Base-by-base conservation (phyloP, 2,329 filamentous ascomycete species). In the Corniculantispora saksenae region DNA sequence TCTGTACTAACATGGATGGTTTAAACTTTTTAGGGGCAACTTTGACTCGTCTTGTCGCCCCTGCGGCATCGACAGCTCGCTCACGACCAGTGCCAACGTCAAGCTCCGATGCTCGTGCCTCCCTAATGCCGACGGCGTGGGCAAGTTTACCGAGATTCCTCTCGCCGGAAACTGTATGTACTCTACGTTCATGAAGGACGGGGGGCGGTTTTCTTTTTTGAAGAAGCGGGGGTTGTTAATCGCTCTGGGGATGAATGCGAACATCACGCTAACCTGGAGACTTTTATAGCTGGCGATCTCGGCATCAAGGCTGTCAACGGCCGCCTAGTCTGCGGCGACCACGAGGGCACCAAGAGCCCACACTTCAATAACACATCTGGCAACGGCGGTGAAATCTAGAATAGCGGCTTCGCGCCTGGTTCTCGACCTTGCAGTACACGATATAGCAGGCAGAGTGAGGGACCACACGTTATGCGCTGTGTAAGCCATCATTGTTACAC, bases 1-100 rank as follows among this genome's bases (percentile, higher is more conserved):
- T 32, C 32, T 32, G 23, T 15, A 23, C 40, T 58, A 9, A 58
- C 55, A 4, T 32, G 15, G 19, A 21, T 21, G 21, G 13, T 38
- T n/a, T n/a, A n/a, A n/a, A n/a, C n/a, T n/a, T n/a, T n/a, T n/a
- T 57, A 69, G 63, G 6, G 70, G 71, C 50, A 66, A 68, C 21
- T 73, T 71, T 65, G 70, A 72, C 61, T 38, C 58, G 25, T 51
- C 61, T 3, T 73, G 72, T 43, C 65, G 69, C 21, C 70, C 69
- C 0, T 73, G 72, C 48, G 65, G 66, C 32, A 47, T 73, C 25
- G 45, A 61, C 38, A 38, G 55, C 19, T 40, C 12, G 47, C 60
- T 17, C 45, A 47, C 1, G 48, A 47, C 1, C 27, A 40, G 4
- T 32, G 48, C 19, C n/a, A 43, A 59, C 61, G 38, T 62, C 19